These are phyloP conservation scores for Plasmodium chabaudi DNA, from an alignment of 169 alveolate genomes.

Conservation along the genomic window DNA sequence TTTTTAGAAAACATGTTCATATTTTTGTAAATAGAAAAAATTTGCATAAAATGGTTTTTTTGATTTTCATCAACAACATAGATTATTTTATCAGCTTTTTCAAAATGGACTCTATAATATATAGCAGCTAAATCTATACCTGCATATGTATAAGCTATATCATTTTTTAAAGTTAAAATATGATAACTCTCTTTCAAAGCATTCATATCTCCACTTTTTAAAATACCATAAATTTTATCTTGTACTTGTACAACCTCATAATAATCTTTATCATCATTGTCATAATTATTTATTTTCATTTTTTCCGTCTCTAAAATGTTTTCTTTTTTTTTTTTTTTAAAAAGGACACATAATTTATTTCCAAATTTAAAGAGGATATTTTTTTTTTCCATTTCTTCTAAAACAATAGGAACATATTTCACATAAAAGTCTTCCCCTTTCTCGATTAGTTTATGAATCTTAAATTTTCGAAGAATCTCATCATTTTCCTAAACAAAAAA, in stretches of 20 bases:
- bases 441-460: conserved; percentile 21
- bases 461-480: conserved; percentile 11
- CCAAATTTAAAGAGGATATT: conserved; percentile 29
- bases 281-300: neutral
- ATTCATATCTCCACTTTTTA: conserved; percentile 18
- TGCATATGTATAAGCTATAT: conserved; percentile 82
- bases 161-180: conserved; percentile 71
- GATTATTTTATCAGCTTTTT: conserved; percentile 80
- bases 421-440: conserved; percentile 69
- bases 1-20: conserved; percentile 6
- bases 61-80: conserved; percentile 83
- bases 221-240: neutral
- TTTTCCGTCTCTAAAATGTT: neutral
- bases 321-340: conserved; percentile 7
- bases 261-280: conserved; percentile 4
- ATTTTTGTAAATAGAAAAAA: conserved; percentile 48
- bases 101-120: conserved; percentile 74
- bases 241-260: conserved; percentile 28
- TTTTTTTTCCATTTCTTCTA: conserved; percentile 29
- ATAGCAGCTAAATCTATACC: conserved; percentile 84
- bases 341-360: conserved; percentile 46
- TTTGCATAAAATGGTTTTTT: conserved; percentile 79
- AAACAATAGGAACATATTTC: conserved; percentile 40
- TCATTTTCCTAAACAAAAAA: conserved; percentile 39
- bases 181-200: conserved; percentile 30